A percentile compares a stretch with the other conserved stretches of the same genome.
phyloP scores from a whole-genome alignment of 2,329 filamentous ascomycete species.

The Akanthomyces lecanii region DNA sequence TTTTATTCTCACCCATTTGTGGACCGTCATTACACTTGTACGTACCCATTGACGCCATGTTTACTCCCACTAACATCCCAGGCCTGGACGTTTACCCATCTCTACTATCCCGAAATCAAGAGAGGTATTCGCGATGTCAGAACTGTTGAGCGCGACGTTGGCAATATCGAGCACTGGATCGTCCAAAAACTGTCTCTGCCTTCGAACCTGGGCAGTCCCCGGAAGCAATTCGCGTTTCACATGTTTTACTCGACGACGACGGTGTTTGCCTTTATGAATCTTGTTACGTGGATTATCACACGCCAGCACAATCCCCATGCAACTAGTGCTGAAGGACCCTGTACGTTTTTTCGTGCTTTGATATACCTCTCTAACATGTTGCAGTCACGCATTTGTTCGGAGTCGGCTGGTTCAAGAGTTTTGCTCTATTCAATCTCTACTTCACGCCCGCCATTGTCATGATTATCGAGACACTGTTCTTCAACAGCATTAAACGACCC shows the following conservation, averaged over 20 bases:
- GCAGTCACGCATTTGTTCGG: slow-evolving; percentile 46
- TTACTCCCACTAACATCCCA: slow-evolving; percentile 22
- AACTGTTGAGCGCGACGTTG: slow-evolving; percentile 23
- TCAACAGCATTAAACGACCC: slow-evolving; percentile 52
- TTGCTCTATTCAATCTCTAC: slow-evolving; percentile 44
- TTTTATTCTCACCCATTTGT: slow-evolving; percentile 39
- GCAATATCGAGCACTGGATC: slow-evolving; percentile 33
- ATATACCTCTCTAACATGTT: slow-evolving; percentile 8
- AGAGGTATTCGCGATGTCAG: slow-evolving; percentile 18
- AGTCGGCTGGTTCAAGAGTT: slow-evolving; percentile 44
- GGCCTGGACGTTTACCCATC: slow-evolving; percentile 50
- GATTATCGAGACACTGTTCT: slow-evolving; percentile 41
- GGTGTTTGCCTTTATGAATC: slow-evolving; percentile 47
- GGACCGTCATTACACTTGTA: slow-evolving; percentile 45
- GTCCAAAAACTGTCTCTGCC: slow-evolving; percentile 44
- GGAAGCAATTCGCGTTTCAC: slow-evolving; percentile 45
- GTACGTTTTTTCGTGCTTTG: slow-evolving; percentile 14
- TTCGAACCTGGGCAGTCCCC: slow-evolving; percentile 35
- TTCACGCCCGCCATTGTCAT: slow-evolving; percentile 40
- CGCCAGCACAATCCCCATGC: slow-evolving; percentile 27
- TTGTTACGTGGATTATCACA: slow-evolving; percentile 43
- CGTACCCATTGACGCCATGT: slow-evolving; percentile 22
- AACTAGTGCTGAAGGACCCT: slow-evolving; percentile 15
- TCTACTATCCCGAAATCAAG: slow-evolving; percentile 42
- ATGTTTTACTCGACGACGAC: slow-evolving; percentile 45